These are phyloP conservation scores for Stephania cephalantha DNA, from an alignment of 164 flowering plant species.

Conservation along the genomic window DNA sequence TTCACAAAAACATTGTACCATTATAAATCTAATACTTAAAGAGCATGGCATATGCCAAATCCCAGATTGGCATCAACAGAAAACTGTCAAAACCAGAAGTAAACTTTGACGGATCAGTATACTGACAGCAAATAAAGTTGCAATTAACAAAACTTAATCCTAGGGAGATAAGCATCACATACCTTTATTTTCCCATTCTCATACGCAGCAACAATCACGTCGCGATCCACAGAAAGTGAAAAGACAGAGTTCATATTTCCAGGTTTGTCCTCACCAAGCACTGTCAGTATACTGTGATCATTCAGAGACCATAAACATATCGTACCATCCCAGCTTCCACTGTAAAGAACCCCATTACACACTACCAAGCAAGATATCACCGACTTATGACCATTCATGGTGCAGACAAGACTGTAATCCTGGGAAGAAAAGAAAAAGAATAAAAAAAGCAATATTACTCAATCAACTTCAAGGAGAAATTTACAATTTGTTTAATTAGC, in stretches of 20 bases:
- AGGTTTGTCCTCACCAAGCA: slow-evolving; percentile 55
- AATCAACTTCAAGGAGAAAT: neutral
- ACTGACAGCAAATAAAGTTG: neutral
- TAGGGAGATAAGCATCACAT: slow-evolving; percentile 2
- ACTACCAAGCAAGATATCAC: slow-evolving; percentile 65
- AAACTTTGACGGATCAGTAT: neutral
- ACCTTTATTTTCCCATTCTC: slow-evolving; percentile 83
- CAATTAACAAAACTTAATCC: neutral
- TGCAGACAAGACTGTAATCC: slow-evolving; percentile 65
- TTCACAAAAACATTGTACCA: neutral
- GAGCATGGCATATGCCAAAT: slow-evolving; percentile 1
- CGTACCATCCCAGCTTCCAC: slow-evolving; percentile 99
- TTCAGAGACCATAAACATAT: slow-evolving; percentile 75
- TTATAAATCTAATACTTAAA: neutral
- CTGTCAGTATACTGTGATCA: slow-evolving; percentile 76
- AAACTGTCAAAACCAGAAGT: neutral
- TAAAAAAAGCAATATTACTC: neutral
- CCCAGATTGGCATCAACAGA: neutral
- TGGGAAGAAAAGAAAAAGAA: slow-evolving; percentile 22
- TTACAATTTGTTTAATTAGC: neutral
- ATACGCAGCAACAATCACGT: slow-evolving; percentile 52
- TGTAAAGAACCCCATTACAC: slow-evolving; percentile 69
- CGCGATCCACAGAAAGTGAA: slow-evolving; percentile 42
- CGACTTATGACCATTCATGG: slow-evolving; percentile 84
- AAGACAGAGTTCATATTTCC: slow-evolving; percentile 51